These are phyloP conservation scores for Boeremia lycopersici DNA, from an alignment of 2,329 filamentous ascomycete species.

Conservation along the genomic window DNA sequence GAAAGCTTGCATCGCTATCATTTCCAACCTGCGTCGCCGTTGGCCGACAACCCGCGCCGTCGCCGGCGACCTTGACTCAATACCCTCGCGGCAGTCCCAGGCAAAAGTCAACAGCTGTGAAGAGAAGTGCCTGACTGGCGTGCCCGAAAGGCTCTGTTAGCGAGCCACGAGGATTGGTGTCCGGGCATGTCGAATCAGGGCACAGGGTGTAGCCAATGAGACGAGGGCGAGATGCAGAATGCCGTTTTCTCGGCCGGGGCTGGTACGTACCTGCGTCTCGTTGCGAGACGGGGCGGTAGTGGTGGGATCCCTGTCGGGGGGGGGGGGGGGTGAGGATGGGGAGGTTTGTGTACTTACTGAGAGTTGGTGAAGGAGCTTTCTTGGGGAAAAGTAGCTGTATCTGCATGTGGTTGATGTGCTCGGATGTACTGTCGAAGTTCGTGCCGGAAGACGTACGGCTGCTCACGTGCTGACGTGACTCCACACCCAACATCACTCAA, in stretches of 20 bases:
- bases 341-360: not conserved
- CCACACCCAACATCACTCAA: not conserved
- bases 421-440: too few relatives aligned
- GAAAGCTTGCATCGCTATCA: not conserved
- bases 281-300: not conserved
- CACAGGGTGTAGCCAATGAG: not conserved
- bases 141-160: not conserved
- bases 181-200: not conserved
- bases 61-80: not conserved
- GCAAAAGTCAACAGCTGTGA: too few relatives aligned
- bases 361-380: too few relatives aligned
- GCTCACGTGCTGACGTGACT: too few relatives aligned
- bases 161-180: not conserved
- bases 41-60: not conserved
- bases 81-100: too few relatives aligned
- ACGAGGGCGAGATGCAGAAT: not conserved
- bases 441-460: too few relatives aligned
- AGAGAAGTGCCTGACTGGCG: too few relatives aligned
- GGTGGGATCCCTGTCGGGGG: not conserved
- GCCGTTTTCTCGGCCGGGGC: conserved; percentile 14
- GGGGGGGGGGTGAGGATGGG: not conserved
- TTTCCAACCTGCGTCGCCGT: conserved; percentile 14
- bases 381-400: too few relatives aligned
- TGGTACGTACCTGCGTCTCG: conserved; percentile 21
- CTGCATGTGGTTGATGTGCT: too few relatives aligned